These are phyloP conservation scores for Camelina sativa DNA, from an alignment of 345 rosid species.

Conservation along the genomic window DNA sequence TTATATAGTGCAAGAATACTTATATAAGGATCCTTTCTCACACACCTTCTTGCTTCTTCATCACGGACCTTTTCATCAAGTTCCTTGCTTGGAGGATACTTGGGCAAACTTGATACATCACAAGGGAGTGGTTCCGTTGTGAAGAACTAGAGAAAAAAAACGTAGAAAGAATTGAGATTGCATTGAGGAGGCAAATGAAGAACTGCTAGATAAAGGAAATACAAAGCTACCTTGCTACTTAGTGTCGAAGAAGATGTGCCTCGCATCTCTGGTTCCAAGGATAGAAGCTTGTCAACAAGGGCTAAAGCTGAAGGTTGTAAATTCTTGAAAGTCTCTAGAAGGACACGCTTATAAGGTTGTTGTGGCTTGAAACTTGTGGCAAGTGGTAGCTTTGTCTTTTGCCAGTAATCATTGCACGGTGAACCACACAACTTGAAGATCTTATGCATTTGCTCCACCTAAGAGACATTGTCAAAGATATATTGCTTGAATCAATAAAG, in stretches of 20 bases:
- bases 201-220: constrained; percentile 10
- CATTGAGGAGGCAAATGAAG: constrained; percentile 7
- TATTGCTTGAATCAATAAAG: constrained; percentile 12
- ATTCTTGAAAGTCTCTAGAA: constrained; percentile 82
- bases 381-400: constrained; percentile 84
- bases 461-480: constrained; percentile 16
- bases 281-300: constrained; percentile 82
- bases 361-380: constrained; percentile 90
- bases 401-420: constrained; percentile 90
- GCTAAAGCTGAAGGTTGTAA: constrained; percentile 77
- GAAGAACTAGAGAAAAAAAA: constrained; percentile 59
- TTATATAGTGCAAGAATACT: not conserved
- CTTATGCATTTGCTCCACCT: constrained; percentile 99
- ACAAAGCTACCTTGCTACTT: constrained; percentile 57
- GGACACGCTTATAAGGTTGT: constrained; percentile 86
- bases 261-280: constrained; percentile 72
- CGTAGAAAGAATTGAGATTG: not conserved
- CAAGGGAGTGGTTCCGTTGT: constrained; percentile 64
- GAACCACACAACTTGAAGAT: constrained; percentile 98
- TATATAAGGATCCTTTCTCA: not conserved
- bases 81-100: constrained; percentile 82
- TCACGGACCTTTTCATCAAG: constrained; percentile 65
- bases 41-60: constrained; percentile 66
- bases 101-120: constrained; percentile 68
- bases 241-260: constrained; percentile 65